Conservation (phyloP, 345 rosid species). For the Pugionium dolabratum region DNA sequence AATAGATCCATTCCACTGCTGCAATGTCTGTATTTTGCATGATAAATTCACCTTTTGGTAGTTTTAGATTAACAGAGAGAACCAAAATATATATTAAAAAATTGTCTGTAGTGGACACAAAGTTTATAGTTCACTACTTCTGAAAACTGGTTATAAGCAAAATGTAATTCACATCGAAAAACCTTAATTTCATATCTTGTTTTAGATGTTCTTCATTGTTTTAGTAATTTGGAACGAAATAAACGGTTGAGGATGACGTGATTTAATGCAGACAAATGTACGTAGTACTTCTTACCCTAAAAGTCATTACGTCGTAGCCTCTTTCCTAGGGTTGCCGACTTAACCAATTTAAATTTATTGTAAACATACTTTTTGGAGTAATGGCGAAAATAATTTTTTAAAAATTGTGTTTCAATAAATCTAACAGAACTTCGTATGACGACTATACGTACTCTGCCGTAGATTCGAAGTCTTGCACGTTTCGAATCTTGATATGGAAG, state of each 20-base stretch:
- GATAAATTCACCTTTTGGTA: conserved; percentile 4
- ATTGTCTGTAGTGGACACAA: conserved; percentile 24
- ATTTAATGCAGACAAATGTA: conserved; percentile 10
- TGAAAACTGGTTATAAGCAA: background rate
- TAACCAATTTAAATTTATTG: conserved; percentile 23
- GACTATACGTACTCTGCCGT: conserved; percentile 26
- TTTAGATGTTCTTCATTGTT: background rate
- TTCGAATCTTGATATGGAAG: conserved; percentile 1
- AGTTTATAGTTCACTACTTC: background rate
- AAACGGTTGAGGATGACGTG: conserved; percentile 10
- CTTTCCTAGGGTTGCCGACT: conserved; percentile 32
- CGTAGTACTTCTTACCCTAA: conserved; percentile 12
- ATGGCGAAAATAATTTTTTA: background rate
- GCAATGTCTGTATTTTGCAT: background rate
- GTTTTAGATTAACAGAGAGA: conserved; percentile 9
- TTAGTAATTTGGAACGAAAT: background rate
- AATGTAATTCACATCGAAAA: conserved; percentile 6
- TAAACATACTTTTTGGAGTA: conserved; percentile 13
- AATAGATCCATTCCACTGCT: conserved; percentile 31
- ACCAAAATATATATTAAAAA: conserved; percentile 2
- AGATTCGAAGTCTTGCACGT: conserved; percentile 9
- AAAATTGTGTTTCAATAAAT: conserved; percentile 1
- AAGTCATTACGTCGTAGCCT: conserved; percentile 10
- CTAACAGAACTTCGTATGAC: background rate
- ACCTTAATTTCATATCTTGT: background rate